Evolutionary conservation across 1,284 basidiomycete genomes (phyloP).

Genomic region (Volvariella volvacea): DNA sequence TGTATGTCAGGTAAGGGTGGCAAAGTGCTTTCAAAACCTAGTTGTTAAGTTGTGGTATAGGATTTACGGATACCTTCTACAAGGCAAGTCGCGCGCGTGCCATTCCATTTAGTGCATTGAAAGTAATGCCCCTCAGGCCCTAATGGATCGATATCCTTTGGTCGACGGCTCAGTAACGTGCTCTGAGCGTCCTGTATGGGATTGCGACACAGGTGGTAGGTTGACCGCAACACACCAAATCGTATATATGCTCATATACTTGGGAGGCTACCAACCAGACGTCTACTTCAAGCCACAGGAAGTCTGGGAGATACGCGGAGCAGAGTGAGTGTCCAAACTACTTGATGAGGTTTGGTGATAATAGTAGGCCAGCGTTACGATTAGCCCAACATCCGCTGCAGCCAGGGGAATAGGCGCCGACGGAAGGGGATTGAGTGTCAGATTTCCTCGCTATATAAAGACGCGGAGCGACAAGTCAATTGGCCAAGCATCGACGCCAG

Average conservation of each 20-base stretch:
- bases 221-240: neutral
- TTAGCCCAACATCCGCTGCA: constrained; percentile 85
- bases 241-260: constrained; percentile 5
- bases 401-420: constrained; percentile 64
- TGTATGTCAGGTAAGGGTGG: constrained; percentile 79
- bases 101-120: no score
- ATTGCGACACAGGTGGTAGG: constrained; percentile 66
- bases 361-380: constrained; percentile 57
- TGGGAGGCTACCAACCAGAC: constrained; percentile 66
- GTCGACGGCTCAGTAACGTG: constrained; percentile 61
- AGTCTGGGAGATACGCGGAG: constrained; percentile 90
- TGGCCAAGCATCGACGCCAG: constrained; percentile 73
- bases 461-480: constrained; percentile 77
- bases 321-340: constrained; percentile 52
- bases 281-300: constrained; percentile 84
- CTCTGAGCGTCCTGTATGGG: constrained; percentile 52
- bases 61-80: constrained; percentile 87
- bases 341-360: constrained; percentile 1
- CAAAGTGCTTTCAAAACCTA: no score
- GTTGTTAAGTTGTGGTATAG: constrained; percentile 36
- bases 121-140: no score
- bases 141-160: constrained; percentile 53
- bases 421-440: constrained; percentile 70
- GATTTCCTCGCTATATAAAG: constrained; percentile 87
- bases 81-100: no score